Base-by-base conservation (phyloP, 805 yeast genomes). In the Groenewaldozyma salmanticensis region DNA sequence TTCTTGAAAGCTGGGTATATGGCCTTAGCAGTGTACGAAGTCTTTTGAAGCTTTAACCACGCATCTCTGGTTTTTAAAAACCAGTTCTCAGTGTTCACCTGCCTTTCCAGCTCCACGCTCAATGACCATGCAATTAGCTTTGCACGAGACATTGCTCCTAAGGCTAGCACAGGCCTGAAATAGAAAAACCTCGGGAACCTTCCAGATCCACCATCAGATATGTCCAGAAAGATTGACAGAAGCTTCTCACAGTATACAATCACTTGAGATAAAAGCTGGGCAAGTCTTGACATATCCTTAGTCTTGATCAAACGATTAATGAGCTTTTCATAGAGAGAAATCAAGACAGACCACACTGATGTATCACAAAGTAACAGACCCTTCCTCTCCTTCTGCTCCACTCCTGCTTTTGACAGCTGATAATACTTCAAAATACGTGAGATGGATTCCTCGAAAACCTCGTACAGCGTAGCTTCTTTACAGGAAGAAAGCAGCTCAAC, bases 1-100 rank as follows among this genome's bases (percentile, higher is more conserved):
- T 13, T 24, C 13, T 9, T 9, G 13, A 24, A 24, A 24, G 13
- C 29, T 9, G 7, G 7, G 13, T 24, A 24, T 9, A 7, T 9
- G 13, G 11, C 13, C 13, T 24, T 24, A 24, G 29, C 29, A 24
- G 11, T 9, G 13, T 24, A 24, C 13, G 29, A 24, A 24, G 29
- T 24, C 13, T 13, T 13, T 13, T 9, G 7, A 9, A 24, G 13
- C 13, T 24, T 7, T 22, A 49, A 49, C 54, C 65, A 61, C 19
- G 52, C 53, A 29, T 44, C 44, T 13, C 37, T 21, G 7, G 58
- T 51, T 2, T 51, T 38, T 13, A 40, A 47, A 27, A 52, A 44
- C 16, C 47, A 37, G 21, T 54, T 51, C 36, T 52, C 54, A 1
- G 54, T 47, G 11, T 54, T 48, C 11, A 59, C 55, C 18, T 55